phyloP scores from a whole-genome alignment of 2,329 filamentous ascomycete species.

The Xylariaceae sp. region DNA sequence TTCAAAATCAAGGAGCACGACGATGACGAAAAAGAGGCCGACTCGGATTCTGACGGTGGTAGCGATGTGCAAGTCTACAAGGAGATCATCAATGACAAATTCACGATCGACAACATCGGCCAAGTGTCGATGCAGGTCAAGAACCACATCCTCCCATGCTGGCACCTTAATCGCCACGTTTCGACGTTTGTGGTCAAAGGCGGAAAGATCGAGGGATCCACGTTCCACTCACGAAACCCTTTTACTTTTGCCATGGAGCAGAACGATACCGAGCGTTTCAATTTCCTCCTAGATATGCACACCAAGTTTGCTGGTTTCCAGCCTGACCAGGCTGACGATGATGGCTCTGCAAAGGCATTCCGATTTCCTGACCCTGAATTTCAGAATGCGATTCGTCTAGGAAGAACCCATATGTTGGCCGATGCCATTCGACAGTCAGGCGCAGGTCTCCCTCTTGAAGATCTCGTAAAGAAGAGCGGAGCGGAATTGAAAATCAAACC shows the following conservation, averaged over 20 bases:
- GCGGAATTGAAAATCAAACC: slow-evolving; percentile 61
- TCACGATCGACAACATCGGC: slow-evolving; percentile 74
- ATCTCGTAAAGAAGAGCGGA: slow-evolving; percentile 62
- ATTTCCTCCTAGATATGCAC: slow-evolving; percentile 53
- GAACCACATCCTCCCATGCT: slow-evolving; percentile 54
- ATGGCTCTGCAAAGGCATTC: slow-evolving; percentile 34
- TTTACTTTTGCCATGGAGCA: slow-evolving; percentile 45
- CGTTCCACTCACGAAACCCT: slow-evolving; percentile 20
- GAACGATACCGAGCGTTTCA: slow-evolving; percentile 52
- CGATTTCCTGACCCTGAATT: slow-evolving; percentile 41
- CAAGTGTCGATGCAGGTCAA: slow-evolving; percentile 66
- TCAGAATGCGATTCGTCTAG: slow-evolving; percentile 39
- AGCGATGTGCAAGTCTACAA: slow-evolving; percentile 43
- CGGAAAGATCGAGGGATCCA: slow-evolving; percentile 24
- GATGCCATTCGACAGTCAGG: slow-evolving; percentile 64
- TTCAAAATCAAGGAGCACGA: slow-evolving; percentile 43
- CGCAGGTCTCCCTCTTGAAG: slow-evolving; percentile 64
- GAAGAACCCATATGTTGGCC: slow-evolving; percentile 54
- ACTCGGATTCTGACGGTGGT: slow-evolving; percentile 33
- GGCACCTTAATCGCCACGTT: slow-evolving; percentile 43
- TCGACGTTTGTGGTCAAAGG: slow-evolving; percentile 33
- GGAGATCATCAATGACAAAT: slow-evolving; percentile 60
- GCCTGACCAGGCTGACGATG: slow-evolving; percentile 28
- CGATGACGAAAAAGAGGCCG: slow-evolving; percentile 34
- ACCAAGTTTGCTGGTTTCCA: slow-evolving; percentile 41